These are phyloP conservation scores for Echinochloa phyllopogon DNA, from an alignment of 176 grass and related monocot species.

Conservation along the genomic window DNA sequence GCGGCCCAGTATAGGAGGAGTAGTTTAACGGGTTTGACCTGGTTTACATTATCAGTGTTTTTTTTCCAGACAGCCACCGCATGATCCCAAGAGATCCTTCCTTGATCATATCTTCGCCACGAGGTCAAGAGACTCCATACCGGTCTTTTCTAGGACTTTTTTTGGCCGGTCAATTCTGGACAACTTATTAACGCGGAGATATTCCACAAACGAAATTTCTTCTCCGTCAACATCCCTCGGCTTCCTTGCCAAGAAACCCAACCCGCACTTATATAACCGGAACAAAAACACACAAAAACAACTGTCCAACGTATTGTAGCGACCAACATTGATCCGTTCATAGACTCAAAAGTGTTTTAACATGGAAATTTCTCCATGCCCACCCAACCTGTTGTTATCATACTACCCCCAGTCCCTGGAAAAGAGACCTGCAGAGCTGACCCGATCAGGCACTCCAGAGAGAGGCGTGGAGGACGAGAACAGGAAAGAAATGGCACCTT, in stretches of 20 bases:
- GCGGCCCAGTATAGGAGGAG: background rate
- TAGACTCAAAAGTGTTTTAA: background rate
- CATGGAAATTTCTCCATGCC: background rate
- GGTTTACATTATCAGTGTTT: background rate
- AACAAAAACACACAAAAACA: background rate
- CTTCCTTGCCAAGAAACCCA: constrained; percentile 30
- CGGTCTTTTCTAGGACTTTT: too few relatives aligned
- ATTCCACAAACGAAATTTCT: background rate
- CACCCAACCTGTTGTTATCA: constrained; percentile 10
- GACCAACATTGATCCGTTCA: background rate
- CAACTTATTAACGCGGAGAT: constrained; percentile 16
- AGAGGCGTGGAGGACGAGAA: background rate
- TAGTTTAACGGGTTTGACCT: constrained; percentile 34
- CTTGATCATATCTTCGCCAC: constrained; percentile 3
- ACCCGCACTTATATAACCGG: too few relatives aligned
- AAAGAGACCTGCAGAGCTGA: background rate
- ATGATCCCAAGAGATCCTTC: constrained; percentile 34
- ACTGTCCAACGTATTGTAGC: background rate
- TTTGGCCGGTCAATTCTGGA: constrained; percentile 21
- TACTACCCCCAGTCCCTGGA: background rate
- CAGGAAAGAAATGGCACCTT: background rate
- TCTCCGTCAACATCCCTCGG: background rate
- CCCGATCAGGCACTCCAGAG: background rate
- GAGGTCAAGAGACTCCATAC: too few relatives aligned
- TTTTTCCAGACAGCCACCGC: background rate